Base-by-base conservation (phyloP, 169 alveolate genomes). In the Cryptosporidium parvum region DNA sequence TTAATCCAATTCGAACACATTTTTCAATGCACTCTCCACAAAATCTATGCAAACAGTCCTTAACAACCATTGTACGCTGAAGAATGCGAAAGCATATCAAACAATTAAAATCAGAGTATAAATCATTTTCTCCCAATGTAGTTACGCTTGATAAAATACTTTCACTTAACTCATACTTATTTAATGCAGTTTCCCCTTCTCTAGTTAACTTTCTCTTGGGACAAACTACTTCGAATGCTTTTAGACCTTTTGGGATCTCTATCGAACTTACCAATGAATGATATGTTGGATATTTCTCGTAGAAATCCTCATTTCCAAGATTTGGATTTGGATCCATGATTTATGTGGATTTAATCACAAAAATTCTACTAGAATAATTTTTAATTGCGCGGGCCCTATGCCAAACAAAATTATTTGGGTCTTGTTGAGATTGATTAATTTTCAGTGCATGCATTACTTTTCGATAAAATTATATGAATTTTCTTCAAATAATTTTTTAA, bases 21-120 rank as follows among this genome's bases (percentile, higher is more conserved):
- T 94, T 92, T 75, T 93, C 96, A 48, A 94, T 94, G 73, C 97
- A 94, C 44, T 85, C 92, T 37, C 95, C 92, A 65, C 96, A 94
- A 85, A 94, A 94, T 29, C 96, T 91, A 37, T 94, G 97, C 37
- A 94, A 85, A 69, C 97, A 94, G 31, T 75, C 93, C 75, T 93
- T 93, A 48, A 94, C 95, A 26, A 94, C 96, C 69, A 93, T 80
- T 48, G 89, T 80, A 12, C 75, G 61, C 56, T 53, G 72, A 53
- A 80, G 53, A 33, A 80, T 80, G 6, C 75, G 23, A 21, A 61
- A 80, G 26, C 89, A 80, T 29, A 80, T 80, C 44, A 65, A 26
- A 44, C 89, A 80, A 33, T 80, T 80, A 62, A 80, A 80, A 51
- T 80, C 89, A 31, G 89, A 61, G 56, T 80, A 80, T 23, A 80